Evolutionary conservation across 257 asterid genomes (phyloP).

Genomic region (Nicotiana obtusifolia): DNA sequence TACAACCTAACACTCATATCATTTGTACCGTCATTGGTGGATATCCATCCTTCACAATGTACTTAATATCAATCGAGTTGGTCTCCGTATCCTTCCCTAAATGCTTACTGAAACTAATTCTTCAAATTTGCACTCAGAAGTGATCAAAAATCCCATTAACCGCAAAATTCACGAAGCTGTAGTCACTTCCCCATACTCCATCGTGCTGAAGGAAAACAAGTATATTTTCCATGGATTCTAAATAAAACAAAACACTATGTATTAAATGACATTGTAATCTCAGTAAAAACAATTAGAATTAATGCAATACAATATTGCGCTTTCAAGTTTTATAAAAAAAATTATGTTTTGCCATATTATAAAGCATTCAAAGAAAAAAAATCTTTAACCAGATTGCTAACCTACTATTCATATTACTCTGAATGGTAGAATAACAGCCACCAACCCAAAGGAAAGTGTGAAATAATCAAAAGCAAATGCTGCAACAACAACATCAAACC

Average conservation of each 20-base stretch:
- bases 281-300: background rate
- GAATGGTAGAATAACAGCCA: no score
- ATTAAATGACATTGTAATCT: background rate
- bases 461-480: no score
- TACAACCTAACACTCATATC: background rate
- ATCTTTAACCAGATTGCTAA: no score
- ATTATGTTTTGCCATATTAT: background rate
- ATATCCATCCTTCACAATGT: background rate
- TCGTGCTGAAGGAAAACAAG: background rate
- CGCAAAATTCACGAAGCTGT: background rate
- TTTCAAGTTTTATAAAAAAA: background rate
- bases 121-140: background rate
- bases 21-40: constrained; percentile 3
- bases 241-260: background rate
- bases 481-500: no score
- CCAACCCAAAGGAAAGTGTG: no score
- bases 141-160: background rate
- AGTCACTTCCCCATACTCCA: background rate
- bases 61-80: background rate
- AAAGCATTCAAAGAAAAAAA: no score
- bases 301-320: background rate
- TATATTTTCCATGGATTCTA: background rate
- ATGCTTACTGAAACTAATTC: background rate
- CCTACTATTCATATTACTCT: no score
- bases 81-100: background rate